phyloP scores from a whole-genome alignment of 2,329 filamentous ascomycete species.

The Monosporascus ibericus region DNA sequence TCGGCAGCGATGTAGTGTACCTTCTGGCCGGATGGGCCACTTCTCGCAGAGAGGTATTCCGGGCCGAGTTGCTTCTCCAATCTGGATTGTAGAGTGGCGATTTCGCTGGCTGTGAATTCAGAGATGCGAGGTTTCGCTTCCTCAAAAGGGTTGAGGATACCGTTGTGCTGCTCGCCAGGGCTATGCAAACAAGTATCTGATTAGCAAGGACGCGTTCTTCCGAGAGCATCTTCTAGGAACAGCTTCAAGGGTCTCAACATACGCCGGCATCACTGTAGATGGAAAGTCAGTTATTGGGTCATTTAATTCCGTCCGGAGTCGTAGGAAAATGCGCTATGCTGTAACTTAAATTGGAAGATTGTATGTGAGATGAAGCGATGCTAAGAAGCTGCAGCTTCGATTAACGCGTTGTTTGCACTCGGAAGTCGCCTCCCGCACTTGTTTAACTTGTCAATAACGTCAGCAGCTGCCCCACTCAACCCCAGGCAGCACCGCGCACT shows the following conservation, averaged over 20 bases:
- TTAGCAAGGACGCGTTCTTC: conserved; percentile 14
- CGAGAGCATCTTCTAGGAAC: background rate
- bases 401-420: background rate
- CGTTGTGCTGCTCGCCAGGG: conserved; percentile 62
- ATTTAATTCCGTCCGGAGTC: background rate
- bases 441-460: background rate
- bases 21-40: conserved; percentile 76
- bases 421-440: background rate
- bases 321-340: background rate
- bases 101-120: conserved; percentile 83
- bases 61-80: conserved; percentile 92
- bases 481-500: background rate
- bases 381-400: background rate
- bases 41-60: conserved; percentile 85
- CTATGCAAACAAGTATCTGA: conserved; percentile 32
- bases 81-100: conserved; percentile 78
- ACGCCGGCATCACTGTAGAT: conserved; percentile 20
- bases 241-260: conserved; percentile 8
- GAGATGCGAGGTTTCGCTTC: conserved; percentile 62
- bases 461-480: background rate
- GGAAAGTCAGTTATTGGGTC: background rate
- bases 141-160: conserved; percentile 73
- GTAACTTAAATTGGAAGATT: background rate
- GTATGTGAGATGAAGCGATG: background rate
- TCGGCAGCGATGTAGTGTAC: conserved; percentile 95